These are phyloP conservation scores for Diaporthe vaccinii DNA, from an alignment of 2,329 filamentous ascomycete species.

Conservation along the genomic window DNA sequence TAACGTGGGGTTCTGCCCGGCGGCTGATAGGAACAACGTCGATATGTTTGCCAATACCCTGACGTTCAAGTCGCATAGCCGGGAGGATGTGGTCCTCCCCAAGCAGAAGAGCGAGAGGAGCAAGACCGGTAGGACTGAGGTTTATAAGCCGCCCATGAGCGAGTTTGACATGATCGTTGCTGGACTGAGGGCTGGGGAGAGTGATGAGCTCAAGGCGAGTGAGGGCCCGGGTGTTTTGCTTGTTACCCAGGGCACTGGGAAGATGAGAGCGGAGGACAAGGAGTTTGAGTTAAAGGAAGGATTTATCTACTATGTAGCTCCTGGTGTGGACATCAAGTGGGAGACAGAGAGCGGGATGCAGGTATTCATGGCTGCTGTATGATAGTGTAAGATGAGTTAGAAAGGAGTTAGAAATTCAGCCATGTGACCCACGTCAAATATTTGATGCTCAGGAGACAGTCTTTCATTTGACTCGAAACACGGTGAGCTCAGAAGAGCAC, in stretches of 20 bases:
- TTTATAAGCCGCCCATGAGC: constrained; percentile 76
- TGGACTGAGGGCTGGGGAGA: constrained; percentile 68
- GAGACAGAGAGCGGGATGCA: constrained; percentile 52
- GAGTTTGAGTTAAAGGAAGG: constrained; percentile 70
- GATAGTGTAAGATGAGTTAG: not conserved
- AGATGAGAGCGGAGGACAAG: constrained; percentile 66
- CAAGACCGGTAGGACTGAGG: constrained; percentile 70
- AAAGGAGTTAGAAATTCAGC: not conserved
- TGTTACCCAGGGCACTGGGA: constrained; percentile 70
- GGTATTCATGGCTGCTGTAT: constrained; percentile 51
- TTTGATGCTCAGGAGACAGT: not conserved
- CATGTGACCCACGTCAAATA: not conserved
- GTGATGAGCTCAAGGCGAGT: constrained; percentile 67
- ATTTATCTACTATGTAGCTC: constrained; percentile 76
- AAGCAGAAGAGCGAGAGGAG: constrained; percentile 63
- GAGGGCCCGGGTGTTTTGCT: constrained; percentile 75
- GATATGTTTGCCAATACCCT: constrained; percentile 74
- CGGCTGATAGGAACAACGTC: constrained; percentile 72
- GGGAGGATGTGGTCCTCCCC: constrained; percentile 68
- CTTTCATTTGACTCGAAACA: too few species aligned
- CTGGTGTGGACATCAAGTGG: constrained; percentile 56
- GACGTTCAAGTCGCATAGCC: constrained; percentile 73
- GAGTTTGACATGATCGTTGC: constrained; percentile 80
- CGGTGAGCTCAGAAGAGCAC: too few species aligned
- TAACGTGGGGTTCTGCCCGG: constrained; percentile 80